These are phyloP conservation scores for Emericellopsis cladophorae DNA, from an alignment of 2,329 filamentous ascomycete species.

Conservation along the genomic window DNA sequence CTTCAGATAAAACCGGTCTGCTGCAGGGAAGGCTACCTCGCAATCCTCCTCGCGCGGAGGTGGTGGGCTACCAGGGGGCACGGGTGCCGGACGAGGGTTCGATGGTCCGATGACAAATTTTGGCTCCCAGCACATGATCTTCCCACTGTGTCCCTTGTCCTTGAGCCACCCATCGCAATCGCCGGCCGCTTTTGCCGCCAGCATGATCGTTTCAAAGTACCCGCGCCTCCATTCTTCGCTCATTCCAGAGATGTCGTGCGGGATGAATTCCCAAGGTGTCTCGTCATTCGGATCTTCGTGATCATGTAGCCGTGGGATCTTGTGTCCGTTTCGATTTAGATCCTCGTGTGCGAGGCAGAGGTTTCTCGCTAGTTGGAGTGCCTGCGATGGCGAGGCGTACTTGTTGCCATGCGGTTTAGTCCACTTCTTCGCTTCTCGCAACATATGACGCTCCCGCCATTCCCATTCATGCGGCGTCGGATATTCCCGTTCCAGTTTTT, in stretches of 20 bases:
- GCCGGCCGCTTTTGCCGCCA: constrained; percentile 63
- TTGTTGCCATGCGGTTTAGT: constrained; percentile 30
- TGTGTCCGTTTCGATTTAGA: constrained; percentile 21
- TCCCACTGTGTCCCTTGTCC: constrained; percentile 50
- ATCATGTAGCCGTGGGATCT: constrained; percentile 2
- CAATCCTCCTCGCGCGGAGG: constrained; percentile 68
- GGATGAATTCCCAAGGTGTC: constrained; percentile 50
- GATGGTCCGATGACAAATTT: constrained; percentile 70
- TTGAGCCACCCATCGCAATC: constrained; percentile 68
- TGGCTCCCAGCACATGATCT: constrained; percentile 39
- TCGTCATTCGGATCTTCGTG: constrained; percentile 46
- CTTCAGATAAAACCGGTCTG: constrained; percentile 70
- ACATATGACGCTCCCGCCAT: constrained; percentile 53
- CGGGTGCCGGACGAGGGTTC: constrained; percentile 66
- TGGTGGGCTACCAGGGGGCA: constrained; percentile 48
- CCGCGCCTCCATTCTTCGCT: constrained; percentile 75
- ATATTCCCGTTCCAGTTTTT: constrained; percentile 60
- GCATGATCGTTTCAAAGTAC: constrained; percentile 75
- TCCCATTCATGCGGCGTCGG: constrained; percentile 78
- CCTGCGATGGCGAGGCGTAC: constrained; percentile 51
- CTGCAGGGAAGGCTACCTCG: constrained; percentile 51
- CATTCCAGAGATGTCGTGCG: constrained; percentile 60
- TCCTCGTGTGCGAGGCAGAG: constrained; percentile 60
- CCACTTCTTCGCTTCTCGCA: constrained; percentile 51
- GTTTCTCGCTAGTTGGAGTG: constrained; percentile 46